Evolutionary conservation across 2,329 filamentous ascomycete species (phyloP).

Genomic region (Hypocreales sp.): DNA sequence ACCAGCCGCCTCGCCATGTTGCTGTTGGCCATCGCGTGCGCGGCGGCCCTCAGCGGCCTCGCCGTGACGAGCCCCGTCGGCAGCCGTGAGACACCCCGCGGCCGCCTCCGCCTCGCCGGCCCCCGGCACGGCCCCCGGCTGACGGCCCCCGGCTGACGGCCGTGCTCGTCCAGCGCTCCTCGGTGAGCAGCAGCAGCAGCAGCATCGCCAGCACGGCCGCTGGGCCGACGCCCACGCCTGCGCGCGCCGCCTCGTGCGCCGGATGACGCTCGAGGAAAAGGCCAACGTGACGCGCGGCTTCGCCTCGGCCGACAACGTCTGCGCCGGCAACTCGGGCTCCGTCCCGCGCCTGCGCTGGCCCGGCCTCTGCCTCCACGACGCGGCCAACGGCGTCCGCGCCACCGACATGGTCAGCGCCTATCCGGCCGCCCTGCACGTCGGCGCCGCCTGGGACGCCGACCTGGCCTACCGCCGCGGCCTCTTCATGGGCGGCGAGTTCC

Average conservation of each 20-base stretch:
- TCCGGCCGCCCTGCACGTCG: constrained; percentile 30
- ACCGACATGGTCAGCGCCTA: constrained; percentile 32
- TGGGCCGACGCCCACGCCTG: constrained; percentile 46
- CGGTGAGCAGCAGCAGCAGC: too few species aligned
- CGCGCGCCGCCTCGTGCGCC: constrained; percentile 38
- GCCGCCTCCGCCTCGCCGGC: too few species aligned
- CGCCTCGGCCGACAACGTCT: constrained; percentile 30
- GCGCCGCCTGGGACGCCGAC: constrained; percentile 36
- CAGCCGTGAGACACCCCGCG: too few species aligned
- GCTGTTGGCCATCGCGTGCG: too few species aligned
- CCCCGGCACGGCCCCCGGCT: too few species aligned
- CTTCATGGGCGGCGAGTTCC: constrained; percentile 42
- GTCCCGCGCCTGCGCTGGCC: constrained; percentile 29
- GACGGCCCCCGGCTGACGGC: too few species aligned
- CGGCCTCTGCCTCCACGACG: constrained; percentile 32
- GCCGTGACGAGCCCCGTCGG: too few species aligned
- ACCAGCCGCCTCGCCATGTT: too few species aligned
- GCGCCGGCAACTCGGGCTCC: constrained; percentile 29
- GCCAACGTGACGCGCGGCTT: constrained; percentile 36
- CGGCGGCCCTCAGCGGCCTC: too few species aligned
- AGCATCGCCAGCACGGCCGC: too few species aligned
- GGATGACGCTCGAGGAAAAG: constrained; percentile 53
- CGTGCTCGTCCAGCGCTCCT: too few species aligned
- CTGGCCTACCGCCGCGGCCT: constrained; percentile 33
- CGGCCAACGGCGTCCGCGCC: constrained; percentile 30